Base-by-base conservation (phyloP, 2,329 filamentous ascomycete species). In the Botrytis squamosa region DNA sequence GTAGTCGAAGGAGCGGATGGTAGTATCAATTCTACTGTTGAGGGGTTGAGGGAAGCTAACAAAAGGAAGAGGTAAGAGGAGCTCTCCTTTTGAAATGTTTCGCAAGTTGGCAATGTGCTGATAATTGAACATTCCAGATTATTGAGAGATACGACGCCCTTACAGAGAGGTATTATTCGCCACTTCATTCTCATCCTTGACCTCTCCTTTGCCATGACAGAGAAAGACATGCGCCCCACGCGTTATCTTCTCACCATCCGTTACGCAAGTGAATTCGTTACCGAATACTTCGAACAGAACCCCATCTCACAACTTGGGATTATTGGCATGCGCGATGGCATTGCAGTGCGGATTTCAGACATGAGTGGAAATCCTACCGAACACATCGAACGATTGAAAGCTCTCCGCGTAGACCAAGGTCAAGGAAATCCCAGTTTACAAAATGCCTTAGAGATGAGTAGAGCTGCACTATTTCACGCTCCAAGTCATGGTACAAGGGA, bases 231-330 rank as follows among this genome's bases (percentile, higher is more conserved):
- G 77, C 89, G 96, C 40, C 96, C 96, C 9, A 97, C 91, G 62
- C 89, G 95, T 75, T 95, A 95, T 83, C 88, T 94, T 55, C 88
- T 98, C 46, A 92, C 91, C 70, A 87, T 98, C 80, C 91, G 91
- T 76, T 97, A 94, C 83, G 92, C 94, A 25, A 89, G 92, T 76
- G 92, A 94, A 73, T 99, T 98, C 82, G 92, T 98, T 67, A 88
- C 91, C 74, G 95, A 98, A 82, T 99, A 94, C 84, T 99, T 98
- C 81, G 96, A 98, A 83, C 96, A 99, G 83, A 99, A 99, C 80
- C 96, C 96, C 18, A 98, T 99, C 77, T 97, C 94, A 16, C 96
- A 99, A 83, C 88, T 99, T 73, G 95, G 93, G 38, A 92, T 99
- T 44, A 86, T 99, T 57, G 95, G 93, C 69, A 97, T 98, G 93